Conservation (phyloP, 768 basidiomycete genomes). For the Vararia minispora region DNA sequence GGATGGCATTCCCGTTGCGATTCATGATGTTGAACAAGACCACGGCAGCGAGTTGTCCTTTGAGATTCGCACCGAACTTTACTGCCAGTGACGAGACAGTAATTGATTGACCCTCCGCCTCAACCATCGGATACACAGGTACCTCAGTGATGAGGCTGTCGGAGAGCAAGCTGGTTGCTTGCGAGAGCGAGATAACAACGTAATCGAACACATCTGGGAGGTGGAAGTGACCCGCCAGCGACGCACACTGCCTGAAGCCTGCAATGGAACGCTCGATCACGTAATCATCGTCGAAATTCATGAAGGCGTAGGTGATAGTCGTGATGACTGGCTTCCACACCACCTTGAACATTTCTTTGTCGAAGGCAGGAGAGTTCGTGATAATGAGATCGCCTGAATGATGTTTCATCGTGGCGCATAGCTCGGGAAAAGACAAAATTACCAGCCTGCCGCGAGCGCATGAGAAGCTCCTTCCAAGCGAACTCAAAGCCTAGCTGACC, state of each 20-base stretch:
- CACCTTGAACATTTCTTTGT: constrained; percentile 88
- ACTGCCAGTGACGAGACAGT: constrained; percentile 90
- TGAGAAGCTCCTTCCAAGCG: constrained; percentile 93
- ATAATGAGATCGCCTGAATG: constrained; percentile 54
- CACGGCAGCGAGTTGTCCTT: constrained; percentile 91
- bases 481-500: constrained; percentile 97
- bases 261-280: constrained; percentile 90
- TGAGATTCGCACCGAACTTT: constrained; percentile 90
- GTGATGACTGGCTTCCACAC: constrained; percentile 90
- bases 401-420: not conserved
- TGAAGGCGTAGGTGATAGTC: constrained; percentile 93
- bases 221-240: constrained; percentile 77
- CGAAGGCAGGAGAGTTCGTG: constrained; percentile 73
- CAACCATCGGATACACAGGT: constrained; percentile 79
- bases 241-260: constrained; percentile 95
- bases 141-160: constrained; percentile 60
- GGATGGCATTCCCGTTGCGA: constrained; percentile 85
- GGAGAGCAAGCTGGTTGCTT: constrained; percentile 79
- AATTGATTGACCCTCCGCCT: constrained; percentile 80
- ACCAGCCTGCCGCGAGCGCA: constrained; percentile 76
- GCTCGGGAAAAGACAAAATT: constrained; percentile 11
- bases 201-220: constrained; percentile 96
- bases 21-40: constrained; percentile 97
- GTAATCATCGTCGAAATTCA: constrained; percentile 93
- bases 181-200: constrained; percentile 85